Base-by-base conservation (phyloP, 2,329 filamentous ascomycete species). In the Cladorrhinum sp. region DNA sequence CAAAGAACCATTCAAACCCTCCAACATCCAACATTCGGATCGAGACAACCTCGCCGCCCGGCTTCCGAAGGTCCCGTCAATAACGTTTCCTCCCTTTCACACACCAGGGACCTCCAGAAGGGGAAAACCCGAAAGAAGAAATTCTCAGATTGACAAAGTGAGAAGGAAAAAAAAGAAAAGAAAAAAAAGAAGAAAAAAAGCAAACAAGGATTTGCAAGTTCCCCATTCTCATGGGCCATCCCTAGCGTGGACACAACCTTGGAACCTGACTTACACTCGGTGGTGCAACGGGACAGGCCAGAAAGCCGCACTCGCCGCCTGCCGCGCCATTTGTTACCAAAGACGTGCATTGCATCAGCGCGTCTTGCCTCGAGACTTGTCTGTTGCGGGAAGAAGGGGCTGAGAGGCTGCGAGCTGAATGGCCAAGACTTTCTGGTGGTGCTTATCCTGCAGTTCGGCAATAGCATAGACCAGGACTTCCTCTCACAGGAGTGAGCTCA, bases 381-480 rank as follows among this genome's bases (percentile, higher is more conserved):
- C 23, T 49, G 21, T 52, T 49, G 51, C 57, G 28, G 56, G 53
- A 26, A 33, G 57, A 61, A 61, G 50, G 50, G 55, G 61, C 62
- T 61, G 62, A 62, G 42, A 62, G 54, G 28, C 18, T 54, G 55
- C 59, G 55, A 61, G 61, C 57, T 69, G 66, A 67, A 62, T 68
- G 66, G 66, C 56, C 66, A 62, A 60, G 59, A 57, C 49, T 30
- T 48, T 24, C 20, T 46, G 54, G 53, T 61, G 49, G 52, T 67
- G 62, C 62, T 66, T 65, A 64, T 67, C 57, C 62, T 63, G 59
- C 66, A 66, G 58, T 58, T 57, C 51, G 60, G 65, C 60, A 65
- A 60, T 63, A 65, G 59, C 59, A 60, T 36, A 57, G 53, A 36
- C 33, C 2, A 36, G 59, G 50, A 60, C 23, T 56, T 57, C 54